Base-by-base conservation (phyloP, 371 early-diverging fungal genomes). In the Circinella umbellata region DNA sequence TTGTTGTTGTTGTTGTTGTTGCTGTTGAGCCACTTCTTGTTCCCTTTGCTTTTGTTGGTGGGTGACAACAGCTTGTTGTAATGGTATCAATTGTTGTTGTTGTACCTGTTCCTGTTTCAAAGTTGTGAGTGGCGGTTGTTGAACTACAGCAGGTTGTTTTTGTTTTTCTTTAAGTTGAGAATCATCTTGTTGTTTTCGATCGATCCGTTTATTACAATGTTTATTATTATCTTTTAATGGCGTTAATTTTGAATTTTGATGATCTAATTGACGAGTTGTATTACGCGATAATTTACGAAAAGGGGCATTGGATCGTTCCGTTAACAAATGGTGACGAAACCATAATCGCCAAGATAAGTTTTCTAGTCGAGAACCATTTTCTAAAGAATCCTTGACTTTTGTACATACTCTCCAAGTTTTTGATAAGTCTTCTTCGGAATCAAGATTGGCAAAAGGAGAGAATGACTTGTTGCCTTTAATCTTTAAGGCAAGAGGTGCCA, bases 321-420 rank as follows among this genome's bases (percentile, higher is more conserved):
- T 91, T 78, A 93, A 81, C 17, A 76, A 46, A 60, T 83, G 79
- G 59, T 83, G 83, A 55, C 76, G 70, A 70, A 92, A 90, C 94
- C 94, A 93, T 42, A 95, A 79, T 63, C 96, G 80, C 96, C 96
- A 96, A 4, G 93, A 90, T 73, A 96, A 80, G 73, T 96, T 96
- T 74, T 96, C 96, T n/a, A 95, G 79, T 49, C 96, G 82, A 37
- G 89, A 89, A 11, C 95, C 96, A 70, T 95, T 91, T 67, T 93
- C 93, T 10, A 96, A 80, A 20, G 94, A 92, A 70, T 94, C 93
- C 76, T 93, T 95, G 55, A 94, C 95, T 81, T 94, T 94, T 35
- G 94, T 91, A 76, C 92, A 93, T 11, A 96, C 88, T 63, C 89
- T 85, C 96, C 96, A 96, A 8, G 91, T 88, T 63, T 86, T 85